Percentiles rank a stretch among this genome's conserved stretches.
Evolutionary conservation across 192 early-diverging fungal genomes (phyloP).

Genomic region (Gaertneriomyces sp.): DNA sequence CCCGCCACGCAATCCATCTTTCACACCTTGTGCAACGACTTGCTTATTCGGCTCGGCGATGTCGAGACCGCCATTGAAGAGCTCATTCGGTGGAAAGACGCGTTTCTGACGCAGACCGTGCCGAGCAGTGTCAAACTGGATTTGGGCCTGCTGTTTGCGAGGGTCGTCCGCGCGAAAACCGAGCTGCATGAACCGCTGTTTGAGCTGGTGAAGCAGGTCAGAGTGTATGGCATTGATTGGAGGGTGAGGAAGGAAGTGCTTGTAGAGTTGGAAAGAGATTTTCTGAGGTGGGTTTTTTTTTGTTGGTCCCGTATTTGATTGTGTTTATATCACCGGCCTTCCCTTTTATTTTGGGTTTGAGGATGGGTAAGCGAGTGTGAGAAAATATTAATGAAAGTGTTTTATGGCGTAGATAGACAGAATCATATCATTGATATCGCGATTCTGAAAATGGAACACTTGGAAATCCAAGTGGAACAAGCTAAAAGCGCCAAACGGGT

Average conservation of each 20-base stretch:
- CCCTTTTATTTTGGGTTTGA: not conserved
- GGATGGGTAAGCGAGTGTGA: no score
- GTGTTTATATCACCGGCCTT: not conserved
- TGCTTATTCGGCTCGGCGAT: slow-evolving; percentile 40
- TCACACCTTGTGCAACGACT: slow-evolving; percentile 44
- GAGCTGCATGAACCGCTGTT: slow-evolving; percentile 56
- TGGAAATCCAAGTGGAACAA: slow-evolving; percentile 39
- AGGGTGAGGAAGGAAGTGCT: slow-evolving; percentile 37
- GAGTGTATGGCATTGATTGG: slow-evolving; percentile 50
- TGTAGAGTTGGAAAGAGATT: slow-evolving; percentile 51
- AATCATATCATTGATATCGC: slow-evolving; percentile 49
- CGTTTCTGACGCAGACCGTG: slow-evolving; percentile 46
- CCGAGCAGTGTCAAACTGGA: slow-evolving; percentile 49
- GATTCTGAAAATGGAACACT: slow-evolving; percentile 51
- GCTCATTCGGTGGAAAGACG: slow-evolving; percentile 55
- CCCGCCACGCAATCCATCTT: slow-evolving; percentile 35
- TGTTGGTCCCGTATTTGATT: not conserved
- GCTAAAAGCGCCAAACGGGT: slow-evolving; percentile 40
- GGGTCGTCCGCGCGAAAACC: slow-evolving; percentile 54
- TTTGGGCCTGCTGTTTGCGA: slow-evolving; percentile 46
- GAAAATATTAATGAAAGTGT: not conserved
- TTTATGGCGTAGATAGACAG: slow-evolving; percentile 27
- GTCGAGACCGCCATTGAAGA: slow-evolving; percentile 52
- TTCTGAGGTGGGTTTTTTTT: slow-evolving; percentile 29
- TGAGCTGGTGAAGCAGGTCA: slow-evolving; percentile 52